These are phyloP conservation scores for Cafeteria roenbergensis DNA, from an alignment of 108 stramenopile genomes.

Conservation along the genomic window DNA sequence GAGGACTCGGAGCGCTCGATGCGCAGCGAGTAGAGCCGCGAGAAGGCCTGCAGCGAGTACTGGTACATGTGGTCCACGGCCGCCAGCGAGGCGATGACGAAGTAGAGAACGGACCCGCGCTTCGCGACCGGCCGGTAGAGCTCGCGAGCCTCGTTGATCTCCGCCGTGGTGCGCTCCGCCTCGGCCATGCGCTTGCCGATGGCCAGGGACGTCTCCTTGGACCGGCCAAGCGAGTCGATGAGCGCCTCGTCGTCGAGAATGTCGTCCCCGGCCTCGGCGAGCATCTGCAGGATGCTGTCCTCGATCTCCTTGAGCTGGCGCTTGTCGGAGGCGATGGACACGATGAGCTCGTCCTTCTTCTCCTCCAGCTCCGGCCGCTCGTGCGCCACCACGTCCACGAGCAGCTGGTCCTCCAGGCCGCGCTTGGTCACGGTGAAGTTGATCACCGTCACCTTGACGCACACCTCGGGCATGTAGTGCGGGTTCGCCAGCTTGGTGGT, in stretches of 20 bases:
- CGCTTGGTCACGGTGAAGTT: conserved; percentile 45
- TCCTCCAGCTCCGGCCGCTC: conserved; percentile 33
- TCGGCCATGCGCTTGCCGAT: conserved; percentile 39
- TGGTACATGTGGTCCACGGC: conserved; percentile 50
- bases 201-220: conserved; percentile 35
- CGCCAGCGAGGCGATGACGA: conserved; percentile 40
- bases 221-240: conserved; percentile 25
- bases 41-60: conserved; percentile 46
- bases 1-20: conserved; percentile 25
- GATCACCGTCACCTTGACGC: conserved; percentile 45
- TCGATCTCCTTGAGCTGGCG: conserved; percentile 29
- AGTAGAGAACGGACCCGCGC: conserved; percentile 42
- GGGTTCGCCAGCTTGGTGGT: conserved; percentile 38
- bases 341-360: conserved; percentile 24
- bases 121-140: conserved; percentile 42
- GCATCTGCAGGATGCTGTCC: conserved; percentile 30
- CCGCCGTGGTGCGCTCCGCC: conserved; percentile 35
- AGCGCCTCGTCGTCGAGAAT: conserved; percentile 38
- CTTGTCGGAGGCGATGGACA: conserved; percentile 40
- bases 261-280: conserved; percentile 38
- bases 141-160: conserved; percentile 42
- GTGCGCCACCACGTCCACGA: conserved; percentile 39
- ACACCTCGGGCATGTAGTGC: conserved; percentile 37
- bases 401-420: conserved; percentile 46
- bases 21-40: conserved; percentile 33